Percentiles rank a stretch among this genome's conserved stretches.
Evolutionary conservation across 768 basidiomycete species (phyloP).

Genomic region (Mycena indigotica): DNA sequence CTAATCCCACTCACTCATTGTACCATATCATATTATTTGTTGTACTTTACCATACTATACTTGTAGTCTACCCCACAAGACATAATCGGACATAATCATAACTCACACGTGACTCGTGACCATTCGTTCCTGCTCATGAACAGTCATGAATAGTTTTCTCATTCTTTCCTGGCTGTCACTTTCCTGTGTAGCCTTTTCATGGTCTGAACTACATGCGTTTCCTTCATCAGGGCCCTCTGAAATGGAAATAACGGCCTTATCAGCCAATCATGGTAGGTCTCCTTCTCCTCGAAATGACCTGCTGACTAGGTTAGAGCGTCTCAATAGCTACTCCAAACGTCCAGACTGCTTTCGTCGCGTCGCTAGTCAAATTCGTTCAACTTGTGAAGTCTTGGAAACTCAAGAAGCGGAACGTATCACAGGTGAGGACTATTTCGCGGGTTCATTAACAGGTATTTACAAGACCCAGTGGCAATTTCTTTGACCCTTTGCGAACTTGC

Average conservation of each 20-base stretch:
- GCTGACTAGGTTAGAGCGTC: slow-evolving; percentile 34
- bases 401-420: slow-evolving; percentile 62
- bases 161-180: slow-evolving; percentile 12
- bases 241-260: slow-evolving; percentile 13
- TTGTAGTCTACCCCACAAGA: slow-evolving; percentile 16
- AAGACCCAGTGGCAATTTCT: slow-evolving; percentile 60
- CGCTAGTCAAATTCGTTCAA: slow-evolving; percentile 46
- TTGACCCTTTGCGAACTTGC: slow-evolving; percentile 83
- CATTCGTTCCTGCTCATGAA: background rate
- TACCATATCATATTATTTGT: slow-evolving; percentile 19
- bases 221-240: background rate
- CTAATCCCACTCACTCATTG: background rate
- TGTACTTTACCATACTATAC: slow-evolving; percentile 14
- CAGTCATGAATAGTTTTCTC: slow-evolving; percentile 15
- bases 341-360: slow-evolving; percentile 68
- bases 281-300: background rate
- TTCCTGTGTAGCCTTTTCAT: slow-evolving; percentile 13
- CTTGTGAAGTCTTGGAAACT: slow-evolving; percentile 60
- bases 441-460: no score
- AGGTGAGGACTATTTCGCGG: slow-evolving; percentile 39
- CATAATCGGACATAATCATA: slow-evolving; percentile 5
- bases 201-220: slow-evolving; percentile 7
- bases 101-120: slow-evolving; percentile 2
- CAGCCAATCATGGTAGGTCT: slow-evolving; percentile 19
- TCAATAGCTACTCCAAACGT: slow-evolving; percentile 46